Conservation (phyloP, 768 basidiomycete species). For the Mycena crocata region DNA sequence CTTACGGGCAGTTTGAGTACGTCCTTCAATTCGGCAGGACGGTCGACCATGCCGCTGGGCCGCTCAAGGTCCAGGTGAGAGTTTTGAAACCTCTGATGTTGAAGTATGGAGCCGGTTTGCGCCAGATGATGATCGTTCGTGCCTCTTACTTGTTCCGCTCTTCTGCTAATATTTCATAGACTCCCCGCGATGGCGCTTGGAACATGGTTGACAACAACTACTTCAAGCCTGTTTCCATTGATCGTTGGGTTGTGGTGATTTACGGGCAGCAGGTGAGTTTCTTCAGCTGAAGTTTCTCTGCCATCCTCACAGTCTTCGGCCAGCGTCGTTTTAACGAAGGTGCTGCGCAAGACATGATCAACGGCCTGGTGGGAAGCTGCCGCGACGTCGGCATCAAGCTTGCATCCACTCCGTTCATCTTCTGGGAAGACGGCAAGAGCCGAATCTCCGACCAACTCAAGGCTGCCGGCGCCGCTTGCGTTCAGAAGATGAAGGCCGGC, state of each 20-base stretch:
- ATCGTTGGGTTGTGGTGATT: conserved; percentile 71
- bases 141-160: conserved; percentile 7
- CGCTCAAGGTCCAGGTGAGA: conserved; percentile 70
- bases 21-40: conserved; percentile 79
- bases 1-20: conserved; percentile 81
- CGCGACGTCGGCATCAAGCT: conserved; percentile 72
- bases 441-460: conserved; percentile 55
- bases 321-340: conserved; percentile 60
- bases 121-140: conserved; percentile 68
- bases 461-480: conserved; percentile 61
- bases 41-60: conserved; percentile 58
- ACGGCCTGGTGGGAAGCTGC: conserved; percentile 61
- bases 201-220: conserved; percentile 87
- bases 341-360: conserved; percentile 64
- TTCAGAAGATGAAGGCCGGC: conserved; percentile 48
- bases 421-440: conserved; percentile 70
- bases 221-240: conserved; percentile 64
- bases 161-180: conserved; percentile 46
- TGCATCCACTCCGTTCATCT: conserved; percentile 56
- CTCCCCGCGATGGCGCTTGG: conserved; percentile 71
- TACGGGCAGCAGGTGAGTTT: conserved; percentile 64
- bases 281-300: background rate
- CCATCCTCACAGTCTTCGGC: too few relatives aligned
- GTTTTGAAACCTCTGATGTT: conserved; percentile 73
- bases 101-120: conserved; percentile 70